Evolutionary conservation across 306 rosid genomes (phyloP).

Genomic region (Inga laurina): DNA sequence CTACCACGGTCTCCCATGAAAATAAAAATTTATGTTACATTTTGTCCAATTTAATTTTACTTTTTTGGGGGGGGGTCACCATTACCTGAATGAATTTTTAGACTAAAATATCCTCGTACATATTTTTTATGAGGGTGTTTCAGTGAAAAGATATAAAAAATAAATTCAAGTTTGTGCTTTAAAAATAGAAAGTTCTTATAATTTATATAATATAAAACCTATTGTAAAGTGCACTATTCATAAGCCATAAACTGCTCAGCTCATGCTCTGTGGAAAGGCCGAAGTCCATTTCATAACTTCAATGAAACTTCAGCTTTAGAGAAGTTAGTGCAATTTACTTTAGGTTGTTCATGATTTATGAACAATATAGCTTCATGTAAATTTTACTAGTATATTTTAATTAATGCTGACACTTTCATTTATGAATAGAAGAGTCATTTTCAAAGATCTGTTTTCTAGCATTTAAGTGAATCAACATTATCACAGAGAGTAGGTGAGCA

Average conservation of each 20-base stretch:
- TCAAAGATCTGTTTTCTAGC: neutral
- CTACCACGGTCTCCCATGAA: neutral
- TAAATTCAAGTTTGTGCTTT: neutral
- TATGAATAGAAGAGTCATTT: conserved; percentile 15
- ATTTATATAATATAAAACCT: neutral
- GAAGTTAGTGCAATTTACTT: neutral
- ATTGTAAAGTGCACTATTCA: neutral
- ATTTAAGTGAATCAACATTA: neutral
- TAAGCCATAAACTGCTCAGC: neutral
- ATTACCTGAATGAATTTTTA: neutral
- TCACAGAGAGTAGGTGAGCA: conserved; percentile 18
- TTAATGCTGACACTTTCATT: neutral
- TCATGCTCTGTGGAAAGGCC: neutral
- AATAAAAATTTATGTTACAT: neutral
- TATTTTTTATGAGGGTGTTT: neutral
- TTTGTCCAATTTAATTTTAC: neutral
- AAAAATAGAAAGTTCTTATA: neutral
- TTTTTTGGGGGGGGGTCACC: neutral
- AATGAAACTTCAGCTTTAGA: neutral
- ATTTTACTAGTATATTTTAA: neutral
- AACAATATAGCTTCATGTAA: neutral
- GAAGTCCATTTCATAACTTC: too few relatives aligned
- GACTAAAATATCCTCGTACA: neutral
- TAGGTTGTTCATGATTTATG: neutral
- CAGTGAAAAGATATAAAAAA: neutral